Evolutionary conservation across 257 asterid genomes (phyloP), one percentile per base, ranked within the genome.

Genomic region (Forsythia suspensa): DNA sequence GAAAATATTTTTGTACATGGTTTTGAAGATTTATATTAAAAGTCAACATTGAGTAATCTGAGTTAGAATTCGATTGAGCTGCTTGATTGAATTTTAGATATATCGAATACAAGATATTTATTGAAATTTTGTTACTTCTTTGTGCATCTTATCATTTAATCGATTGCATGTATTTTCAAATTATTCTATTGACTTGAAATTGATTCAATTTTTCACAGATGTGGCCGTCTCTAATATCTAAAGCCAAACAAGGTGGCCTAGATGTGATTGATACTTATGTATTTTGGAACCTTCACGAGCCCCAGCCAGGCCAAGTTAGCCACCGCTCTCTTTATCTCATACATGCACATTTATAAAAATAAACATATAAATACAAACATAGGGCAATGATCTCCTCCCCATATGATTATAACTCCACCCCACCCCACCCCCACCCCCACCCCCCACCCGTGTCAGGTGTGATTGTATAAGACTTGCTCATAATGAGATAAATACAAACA

Each of bases 261-360:
- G 89, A 90, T 71, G 91, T 86, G 4, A 94, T 94, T 52, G 94
- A 89, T 67, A 95, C 99, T 1, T 95, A 95, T 38, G 95, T 90
- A 3, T 95, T 95, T 81, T 95, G 98, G 99, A 88, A 93, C 80
- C 82, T 93, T 8, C 98, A 95, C 41, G 99, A 95, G 76, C 94
- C 95, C 44, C 84, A 82, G 71, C 90, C 78, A 6, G 95, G 96
- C 51, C 87, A 90, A 88, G 98, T 93, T 21, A 21, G 5, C 15
- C 20, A n/a, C 8, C 2, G 2, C 15, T 0, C 6, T 48, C 59
- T 15, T 5, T 6, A 29, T 29, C 34, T 29, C 34, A 5, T 16
- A 20, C 3, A 15, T 37, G 18, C 73, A 39, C 37, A 48, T 18
- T n/a, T 57, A 55, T 52, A 51, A 72, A 36, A 6, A 13, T 11